Percentiles rank a stretch among this genome's conserved stretches.
Evolutionary conservation across 805 yeast genomes (phyloP).

Genomic region (Cyberlindnera nakhonratchasimensis): DNA sequence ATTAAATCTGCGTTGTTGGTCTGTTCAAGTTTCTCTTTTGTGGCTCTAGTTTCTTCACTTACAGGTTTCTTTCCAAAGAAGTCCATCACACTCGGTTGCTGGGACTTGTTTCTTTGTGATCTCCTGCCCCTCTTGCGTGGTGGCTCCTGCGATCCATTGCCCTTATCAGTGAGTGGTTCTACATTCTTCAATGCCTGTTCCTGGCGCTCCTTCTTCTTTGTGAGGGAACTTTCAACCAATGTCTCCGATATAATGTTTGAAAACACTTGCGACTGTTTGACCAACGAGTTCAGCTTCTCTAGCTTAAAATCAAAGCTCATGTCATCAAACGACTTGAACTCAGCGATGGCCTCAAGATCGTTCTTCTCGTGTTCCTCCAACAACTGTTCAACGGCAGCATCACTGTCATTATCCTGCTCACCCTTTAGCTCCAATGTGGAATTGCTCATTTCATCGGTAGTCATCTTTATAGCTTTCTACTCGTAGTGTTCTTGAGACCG

Average conservation of each 20-base stretch:
- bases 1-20: constrained; percentile 14
- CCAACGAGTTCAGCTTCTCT: constrained; percentile 64
- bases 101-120: constrained; percentile 3
- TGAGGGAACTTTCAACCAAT: constrained; percentile 48
- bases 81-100: constrained; percentile 21
- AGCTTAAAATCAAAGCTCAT: constrained; percentile 56
- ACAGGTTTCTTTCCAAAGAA: constrained; percentile 20
- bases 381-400: constrained; percentile 18
- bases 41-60: constrained; percentile 23
- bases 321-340: constrained; percentile 32
- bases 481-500: too few relatives aligned
- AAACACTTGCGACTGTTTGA: constrained; percentile 85
- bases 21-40: constrained; percentile 22
- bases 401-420: constrained; percentile 16
- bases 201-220: constrained; percentile 29
- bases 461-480: not conserved
- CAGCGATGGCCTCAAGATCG: constrained; percentile 6
- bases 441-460: constrained; percentile 1
- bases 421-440: not conserved
- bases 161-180: not conserved
- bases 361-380: constrained; percentile 13
- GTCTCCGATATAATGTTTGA: constrained; percentile 84
- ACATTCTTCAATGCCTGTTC: constrained; percentile 12
- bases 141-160: constrained; percentile 20
- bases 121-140: constrained; percentile 21